Percentiles rank a stretch among this genome's conserved stretches.
Conservation (phyloP, 768 basidiomycete genomes). For the Krasilnikovozyma curviuscula region DNA sequence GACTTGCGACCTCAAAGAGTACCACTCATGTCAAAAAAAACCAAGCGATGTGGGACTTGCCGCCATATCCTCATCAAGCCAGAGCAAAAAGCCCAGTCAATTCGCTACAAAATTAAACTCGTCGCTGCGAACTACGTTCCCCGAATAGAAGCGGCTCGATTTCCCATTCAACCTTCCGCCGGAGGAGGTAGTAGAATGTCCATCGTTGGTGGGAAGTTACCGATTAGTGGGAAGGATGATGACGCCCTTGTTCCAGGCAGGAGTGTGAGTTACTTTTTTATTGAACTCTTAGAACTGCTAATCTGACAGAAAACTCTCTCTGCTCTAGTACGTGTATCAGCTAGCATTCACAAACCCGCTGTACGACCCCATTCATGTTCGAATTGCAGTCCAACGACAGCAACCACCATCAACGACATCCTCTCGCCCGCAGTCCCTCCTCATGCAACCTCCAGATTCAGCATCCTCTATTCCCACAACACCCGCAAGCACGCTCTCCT, state of each 20-base stretch:
- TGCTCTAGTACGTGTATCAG: conserved; percentile 50
- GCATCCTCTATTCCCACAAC: conserved; percentile 24
- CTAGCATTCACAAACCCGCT: conserved; percentile 83
- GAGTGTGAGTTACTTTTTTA: neutral
- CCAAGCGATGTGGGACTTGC: conserved; percentile 85
- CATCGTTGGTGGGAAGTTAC: too few relatives aligned
- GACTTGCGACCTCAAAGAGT: conserved; percentile 75
- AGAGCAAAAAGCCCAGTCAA: conserved; percentile 86
- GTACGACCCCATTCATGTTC: conserved; percentile 84
- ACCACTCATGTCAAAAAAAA: conserved; percentile 77
- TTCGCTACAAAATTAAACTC: conserved; percentile 91
- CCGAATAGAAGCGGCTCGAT: conserved; percentile 40
- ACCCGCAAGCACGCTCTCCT: conserved; percentile 23
- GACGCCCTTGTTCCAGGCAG: neutral
- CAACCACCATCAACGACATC: neutral
- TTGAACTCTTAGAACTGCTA: neutral
- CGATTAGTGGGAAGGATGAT: neutral
- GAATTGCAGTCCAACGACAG: conserved; percentile 43
- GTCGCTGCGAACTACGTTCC: conserved; percentile 90
- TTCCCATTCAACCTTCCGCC: conserved; percentile 1
- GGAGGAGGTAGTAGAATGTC: conserved; percentile 17
- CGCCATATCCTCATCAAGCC: conserved; percentile 96
- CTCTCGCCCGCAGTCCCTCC: neutral
- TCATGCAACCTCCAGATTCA: conserved; percentile 15
- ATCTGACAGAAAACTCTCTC: neutral